Evolutionary conservation across 176 grass and related monocot species (phyloP).

Genomic region (Ensete glaucum): DNA sequence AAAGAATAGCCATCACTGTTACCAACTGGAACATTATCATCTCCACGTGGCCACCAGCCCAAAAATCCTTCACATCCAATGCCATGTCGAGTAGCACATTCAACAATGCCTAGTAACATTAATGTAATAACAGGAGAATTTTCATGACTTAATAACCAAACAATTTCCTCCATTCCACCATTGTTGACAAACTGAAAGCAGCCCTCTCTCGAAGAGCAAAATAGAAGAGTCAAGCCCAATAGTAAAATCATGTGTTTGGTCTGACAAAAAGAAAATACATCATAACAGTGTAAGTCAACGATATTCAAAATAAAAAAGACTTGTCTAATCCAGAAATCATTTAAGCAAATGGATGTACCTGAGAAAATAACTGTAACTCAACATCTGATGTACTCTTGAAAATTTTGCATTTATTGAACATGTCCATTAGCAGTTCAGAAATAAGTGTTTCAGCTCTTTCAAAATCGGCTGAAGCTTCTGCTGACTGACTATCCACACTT

Average conservation of each 20-base stretch:
- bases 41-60: constrained; percentile 67
- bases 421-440: constrained; percentile 36
- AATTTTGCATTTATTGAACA: constrained; percentile 52
- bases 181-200: constrained; percentile 69
- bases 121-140: constrained; percentile 59
- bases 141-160: constrained; percentile 47
- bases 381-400: constrained; percentile 39
- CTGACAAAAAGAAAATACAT: constrained; percentile 31
- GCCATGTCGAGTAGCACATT: constrained; percentile 59
- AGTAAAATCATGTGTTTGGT: constrained; percentile 49
- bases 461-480: constrained; percentile 27
- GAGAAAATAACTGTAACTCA: constrained; percentile 39
- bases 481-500: constrained; percentile 18
- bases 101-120: constrained; percentile 70
- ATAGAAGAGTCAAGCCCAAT: constrained; percentile 67
- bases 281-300: neutral
- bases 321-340: neutral
- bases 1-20: constrained; percentile 67
- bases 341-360: constrained; percentile 38
- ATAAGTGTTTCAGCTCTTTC: constrained; percentile 34
- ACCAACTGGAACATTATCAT: constrained; percentile 37
- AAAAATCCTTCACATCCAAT: constrained; percentile 93
- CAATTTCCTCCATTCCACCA: constrained; percentile 85
- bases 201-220: constrained; percentile 82
- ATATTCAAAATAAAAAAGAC: neutral